phyloP scores from a whole-genome alignment of 139 green algal genomes.

The Asterochloris sp. region DNA sequence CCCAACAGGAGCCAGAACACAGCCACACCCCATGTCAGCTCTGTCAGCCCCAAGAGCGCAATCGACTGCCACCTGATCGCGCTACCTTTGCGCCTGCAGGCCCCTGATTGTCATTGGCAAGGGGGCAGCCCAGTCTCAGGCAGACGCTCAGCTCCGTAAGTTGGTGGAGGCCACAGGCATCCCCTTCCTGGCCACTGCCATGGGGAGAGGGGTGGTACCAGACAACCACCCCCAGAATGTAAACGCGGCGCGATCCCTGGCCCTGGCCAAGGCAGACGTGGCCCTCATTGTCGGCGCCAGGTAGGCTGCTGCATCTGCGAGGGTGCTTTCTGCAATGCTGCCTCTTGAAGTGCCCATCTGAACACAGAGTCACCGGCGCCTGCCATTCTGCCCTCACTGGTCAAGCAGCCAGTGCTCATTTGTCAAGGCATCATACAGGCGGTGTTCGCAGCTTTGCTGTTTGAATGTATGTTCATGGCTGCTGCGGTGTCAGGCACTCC shows the following conservation, averaged over 20 bases:
- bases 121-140: conserved; percentile 50
- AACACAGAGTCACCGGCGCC: no score
- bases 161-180: conserved; percentile 51
- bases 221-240: conserved; percentile 51
- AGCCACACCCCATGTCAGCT: no score
- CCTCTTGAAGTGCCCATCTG: background rate
- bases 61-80: no score
- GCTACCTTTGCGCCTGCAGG: conserved; percentile 7
- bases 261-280: conserved; percentile 64
- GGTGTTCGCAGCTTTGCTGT: no score
- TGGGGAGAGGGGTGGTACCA: conserved; percentile 75
- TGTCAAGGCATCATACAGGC: no score
- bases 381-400: no score
- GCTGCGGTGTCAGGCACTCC: no score
- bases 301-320: background rate
- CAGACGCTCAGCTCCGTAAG: conserved; percentile 37
- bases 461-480: no score
- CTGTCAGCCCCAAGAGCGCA: no score
- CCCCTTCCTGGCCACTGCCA: conserved; percentile 69
- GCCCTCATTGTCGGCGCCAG: conserved; percentile 65
- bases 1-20: no score
- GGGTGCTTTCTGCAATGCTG: background rate
- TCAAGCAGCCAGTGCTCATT: no score
- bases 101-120: conserved; percentile 77
- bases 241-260: conserved; percentile 59